These are phyloP conservation scores for Fusarium praegraminearum DNA, from an alignment of 2,329 filamentous ascomycete species.

Conservation along the genomic window DNA sequence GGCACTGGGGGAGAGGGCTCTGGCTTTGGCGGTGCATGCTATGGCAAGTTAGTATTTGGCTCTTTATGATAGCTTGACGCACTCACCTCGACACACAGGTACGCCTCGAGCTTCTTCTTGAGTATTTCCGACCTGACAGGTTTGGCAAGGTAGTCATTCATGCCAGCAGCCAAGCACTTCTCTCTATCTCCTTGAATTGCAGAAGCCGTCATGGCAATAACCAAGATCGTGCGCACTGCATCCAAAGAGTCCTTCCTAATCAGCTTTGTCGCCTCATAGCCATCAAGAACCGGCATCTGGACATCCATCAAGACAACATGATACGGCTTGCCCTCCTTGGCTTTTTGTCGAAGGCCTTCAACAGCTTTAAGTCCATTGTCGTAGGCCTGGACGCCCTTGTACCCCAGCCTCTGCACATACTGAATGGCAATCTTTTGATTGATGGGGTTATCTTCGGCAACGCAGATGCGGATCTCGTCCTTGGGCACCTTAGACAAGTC, in stretches of 20 bases:
- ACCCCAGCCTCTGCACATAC: constrained; percentile 87
- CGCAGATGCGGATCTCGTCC: constrained; percentile 85
- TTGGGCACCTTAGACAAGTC: constrained; percentile 80
- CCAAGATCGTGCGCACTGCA: constrained; percentile 82
- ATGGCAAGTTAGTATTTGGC: constrained; percentile 22
- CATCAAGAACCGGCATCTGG: constrained; percentile 94
- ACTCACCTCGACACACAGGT: constrained; percentile 58
- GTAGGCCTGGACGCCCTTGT: constrained; percentile 84
- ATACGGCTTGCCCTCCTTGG: constrained; percentile 79
- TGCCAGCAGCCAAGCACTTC: constrained; percentile 93
- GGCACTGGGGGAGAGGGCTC: constrained; percentile 14
- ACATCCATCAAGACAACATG: constrained; percentile 96
- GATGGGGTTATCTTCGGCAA: constrained; percentile 95
- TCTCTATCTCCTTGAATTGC: constrained; percentile 95
- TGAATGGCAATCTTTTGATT: constrained; percentile 95
- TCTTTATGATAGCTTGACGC: not conserved
- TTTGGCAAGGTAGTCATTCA: constrained; percentile 98
- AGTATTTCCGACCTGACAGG: constrained; percentile 91
- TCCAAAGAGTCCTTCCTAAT: constrained; percentile 82
- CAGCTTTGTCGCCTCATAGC: constrained; percentile 89
- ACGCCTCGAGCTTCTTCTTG: constrained; percentile 80
- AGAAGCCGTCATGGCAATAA: constrained; percentile 97
- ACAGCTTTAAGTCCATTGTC: constrained; percentile 91
- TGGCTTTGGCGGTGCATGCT: constrained; percentile 30
- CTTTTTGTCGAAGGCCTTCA: constrained; percentile 81